phyloP scores from a whole-genome alignment of 129 eudicot species.

The Heracleum sosnowskyi region DNA sequence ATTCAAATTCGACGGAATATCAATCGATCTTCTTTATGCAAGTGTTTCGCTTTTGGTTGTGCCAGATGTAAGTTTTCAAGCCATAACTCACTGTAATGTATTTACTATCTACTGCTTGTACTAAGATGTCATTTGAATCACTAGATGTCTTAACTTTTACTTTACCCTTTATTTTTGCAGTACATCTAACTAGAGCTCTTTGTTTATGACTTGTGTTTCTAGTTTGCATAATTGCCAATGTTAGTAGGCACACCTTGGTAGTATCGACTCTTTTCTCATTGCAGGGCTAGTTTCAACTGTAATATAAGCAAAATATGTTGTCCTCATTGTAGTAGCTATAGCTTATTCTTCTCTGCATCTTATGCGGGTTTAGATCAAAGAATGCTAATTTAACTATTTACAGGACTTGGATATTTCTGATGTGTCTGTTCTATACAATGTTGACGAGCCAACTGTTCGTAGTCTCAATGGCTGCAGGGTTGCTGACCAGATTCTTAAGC shows the following conservation, averaged over 20 bases:
- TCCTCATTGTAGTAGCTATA: background rate
- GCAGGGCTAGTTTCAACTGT: too few species aligned
- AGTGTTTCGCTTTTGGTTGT: slow-evolving; percentile 77
- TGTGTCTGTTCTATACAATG: slow-evolving; percentile 59
- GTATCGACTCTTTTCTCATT: background rate
- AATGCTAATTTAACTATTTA: background rate
- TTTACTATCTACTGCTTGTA: background rate
- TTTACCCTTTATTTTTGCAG: background rate
- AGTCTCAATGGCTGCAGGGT: slow-evolving; percentile 97
- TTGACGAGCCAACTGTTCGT: slow-evolving; percentile 90
- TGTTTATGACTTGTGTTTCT: background rate
- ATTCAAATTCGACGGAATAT: slow-evolving; percentile 77
- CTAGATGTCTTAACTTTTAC: background rate
- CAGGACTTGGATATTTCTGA: slow-evolving; percentile 94
- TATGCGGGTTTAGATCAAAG: background rate
- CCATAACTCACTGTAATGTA: background rate
- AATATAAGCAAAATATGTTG: background rate
- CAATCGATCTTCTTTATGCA: slow-evolving; percentile 92
- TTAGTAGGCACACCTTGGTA: background rate
- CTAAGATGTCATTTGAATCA: background rate
- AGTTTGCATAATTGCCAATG: background rate
- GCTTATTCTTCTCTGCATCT: background rate
- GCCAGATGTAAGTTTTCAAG: slow-evolving; percentile 68
- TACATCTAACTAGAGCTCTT: background rate
- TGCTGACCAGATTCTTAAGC: slow-evolving; percentile 95